Conservation (phyloP, 495 filamentous ascomycete genomes). For the Xylaria bambusicola region DNA sequence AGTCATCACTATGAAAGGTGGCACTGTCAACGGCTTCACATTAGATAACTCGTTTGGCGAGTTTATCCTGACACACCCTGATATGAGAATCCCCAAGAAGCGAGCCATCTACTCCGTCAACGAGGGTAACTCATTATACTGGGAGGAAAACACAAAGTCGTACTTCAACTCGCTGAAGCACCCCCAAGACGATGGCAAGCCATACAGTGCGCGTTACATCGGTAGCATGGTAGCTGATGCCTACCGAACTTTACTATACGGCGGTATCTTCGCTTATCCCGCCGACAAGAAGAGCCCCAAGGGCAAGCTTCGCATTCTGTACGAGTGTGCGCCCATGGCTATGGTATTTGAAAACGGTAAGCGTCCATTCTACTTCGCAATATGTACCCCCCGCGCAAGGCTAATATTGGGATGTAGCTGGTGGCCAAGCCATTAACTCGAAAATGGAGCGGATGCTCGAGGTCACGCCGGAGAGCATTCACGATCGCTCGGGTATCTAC, state of each 20-base stretch:
- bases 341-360: slow-evolving; percentile 98
- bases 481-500: slow-evolving; percentile 95
- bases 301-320: slow-evolving; percentile 95
- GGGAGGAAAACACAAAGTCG: slow-evolving; percentile 83
- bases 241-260: slow-evolving; percentile 92
- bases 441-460: slow-evolving; percentile 86
- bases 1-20: slow-evolving; percentile 95
- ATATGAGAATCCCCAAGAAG: slow-evolving; percentile 82
- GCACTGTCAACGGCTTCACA: slow-evolving; percentile 94
- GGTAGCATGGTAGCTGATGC: slow-evolving; percentile 98
- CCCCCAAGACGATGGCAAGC: slow-evolving; percentile 70
- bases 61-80: slow-evolving; percentile 96
- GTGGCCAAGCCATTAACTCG: slow-evolving; percentile 87
- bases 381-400: background rate
- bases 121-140: slow-evolving; percentile 95
- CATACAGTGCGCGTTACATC: slow-evolving; percentile 93
- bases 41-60: slow-evolving; percentile 94
- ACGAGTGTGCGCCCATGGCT: slow-evolving; percentile 99
- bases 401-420: slow-evolving; percentile 58
- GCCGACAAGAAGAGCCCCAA: slow-evolving; percentile 97
- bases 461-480: slow-evolving; percentile 89
- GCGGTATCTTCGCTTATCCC: slow-evolving; percentile 96
- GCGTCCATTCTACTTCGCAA: slow-evolving; percentile 19
- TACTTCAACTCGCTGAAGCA: slow-evolving; percentile 91
- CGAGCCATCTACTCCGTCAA: slow-evolving; percentile 96